phyloP scores from a whole-genome alignment of 306 rosid species.

The Alnus glutinosa region DNA sequence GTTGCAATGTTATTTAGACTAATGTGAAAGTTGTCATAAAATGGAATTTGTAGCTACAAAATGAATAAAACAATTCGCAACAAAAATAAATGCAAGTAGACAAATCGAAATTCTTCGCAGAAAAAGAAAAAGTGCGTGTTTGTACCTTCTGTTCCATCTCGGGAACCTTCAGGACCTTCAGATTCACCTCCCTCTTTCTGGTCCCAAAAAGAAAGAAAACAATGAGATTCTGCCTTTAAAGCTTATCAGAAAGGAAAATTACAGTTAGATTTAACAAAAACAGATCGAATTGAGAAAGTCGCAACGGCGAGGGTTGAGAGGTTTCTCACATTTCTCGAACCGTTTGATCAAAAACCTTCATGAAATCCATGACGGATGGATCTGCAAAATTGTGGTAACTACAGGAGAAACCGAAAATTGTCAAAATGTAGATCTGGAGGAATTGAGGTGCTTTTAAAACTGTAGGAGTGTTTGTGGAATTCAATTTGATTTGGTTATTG shows the following conservation, averaged over 20 bases:
- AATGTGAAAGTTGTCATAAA: background rate
- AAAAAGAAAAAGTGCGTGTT: background rate
- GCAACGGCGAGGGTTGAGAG: constrained; percentile 20
- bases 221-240: constrained; percentile 18
- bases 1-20: background rate
- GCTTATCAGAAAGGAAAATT: background rate
- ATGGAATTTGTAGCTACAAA: no score
- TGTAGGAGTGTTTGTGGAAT: no score
- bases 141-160: constrained; percentile 98
- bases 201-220: constrained; percentile 11
- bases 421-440: background rate
- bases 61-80: background rate
- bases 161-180: constrained; percentile 96
- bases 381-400: constrained; percentile 28
- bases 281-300: constrained; percentile 1
- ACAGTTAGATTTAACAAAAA: background rate
- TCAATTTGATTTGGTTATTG: no score
- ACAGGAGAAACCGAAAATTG: background rate
- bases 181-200: constrained; percentile 99
- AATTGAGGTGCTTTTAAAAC: background rate
- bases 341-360: constrained; percentile 98
- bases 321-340: constrained; percentile 89
- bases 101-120: background rate
- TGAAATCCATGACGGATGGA: constrained; percentile 86
- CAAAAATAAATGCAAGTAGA: constrained; percentile 1